Evolutionary conservation across 169 alveolate genomes (phyloP), one percentile per base, ranked within the genome.

Genomic region (Cryptosporidium ryanae): DNA sequence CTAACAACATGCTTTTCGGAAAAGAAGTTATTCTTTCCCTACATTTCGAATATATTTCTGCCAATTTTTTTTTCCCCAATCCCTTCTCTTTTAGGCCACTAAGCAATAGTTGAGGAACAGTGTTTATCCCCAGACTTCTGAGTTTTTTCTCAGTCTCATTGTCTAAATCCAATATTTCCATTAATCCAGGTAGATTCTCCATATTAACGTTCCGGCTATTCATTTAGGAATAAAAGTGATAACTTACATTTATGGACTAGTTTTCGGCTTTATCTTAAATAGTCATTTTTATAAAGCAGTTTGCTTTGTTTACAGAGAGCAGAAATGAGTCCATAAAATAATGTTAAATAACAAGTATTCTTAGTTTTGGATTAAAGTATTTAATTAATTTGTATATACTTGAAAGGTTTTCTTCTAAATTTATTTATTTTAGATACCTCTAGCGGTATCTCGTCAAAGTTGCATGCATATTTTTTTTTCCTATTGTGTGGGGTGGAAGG

Each of bases 1-100:
- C 55, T 68, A 1, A 61, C 4, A 21, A 61, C 18, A 52, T 4
- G 21, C 18, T 65, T 65, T 27, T 65, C 13, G 71, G 87, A 23
- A 76, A 59, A 44, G 57, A 61, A 18, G 83, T 68, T 18, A 68
- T 68, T 38, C 46, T 38, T 68, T 68, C 67, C n/a, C 87, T 76
- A 25, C 87, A 76, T 59, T 61, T 76, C 17, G 57, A 44, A 44
- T 76, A 76, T 23, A 76, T 76, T 0, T 34, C 32, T 18, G 64
- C 23, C 8, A 34, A 34, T 29, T 76, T 67, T 1, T 27, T 7
- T 2, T 34, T 59, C 34, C 15, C 38, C 6, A 76, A 12, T 38
- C 87, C 87, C 27, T 76, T 76, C 12, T 76, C 25, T 23, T 38
- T 55, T 23, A 76, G 59, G 52, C 31, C 59, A 21, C 63, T 71